Evolutionary conservation across 768 basidiomycete genomes (phyloP).

Genomic region (Daedalea quercina): DNA sequence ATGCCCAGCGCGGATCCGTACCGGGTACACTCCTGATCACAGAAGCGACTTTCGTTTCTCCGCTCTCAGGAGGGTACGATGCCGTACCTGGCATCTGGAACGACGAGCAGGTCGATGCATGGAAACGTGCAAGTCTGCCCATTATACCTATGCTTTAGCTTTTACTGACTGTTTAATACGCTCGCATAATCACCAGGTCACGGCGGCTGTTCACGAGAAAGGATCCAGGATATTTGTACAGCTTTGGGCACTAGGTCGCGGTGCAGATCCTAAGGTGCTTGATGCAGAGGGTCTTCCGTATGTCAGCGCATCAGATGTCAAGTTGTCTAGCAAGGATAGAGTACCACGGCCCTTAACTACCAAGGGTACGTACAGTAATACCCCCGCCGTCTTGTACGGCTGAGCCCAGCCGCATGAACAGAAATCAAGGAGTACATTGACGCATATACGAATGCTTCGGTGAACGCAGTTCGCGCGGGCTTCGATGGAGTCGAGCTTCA

Average conservation of each 20-base stretch:
- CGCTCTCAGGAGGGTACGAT: conserved; percentile 39
- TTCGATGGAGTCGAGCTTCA: conserved; percentile 25
- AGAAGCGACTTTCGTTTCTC: conserved; percentile 50
- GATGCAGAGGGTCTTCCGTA: conserved; percentile 21
- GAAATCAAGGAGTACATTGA: no score
- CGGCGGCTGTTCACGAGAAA: conserved; percentile 48
- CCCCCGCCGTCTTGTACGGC: neutral
- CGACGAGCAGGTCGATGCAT: conserved; percentile 45
- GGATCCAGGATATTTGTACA: conserved; percentile 49
- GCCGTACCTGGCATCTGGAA: conserved; percentile 61
- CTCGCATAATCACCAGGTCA: conserved; percentile 30
- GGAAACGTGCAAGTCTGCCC: conserved; percentile 40
- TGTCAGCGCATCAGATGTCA: conserved; percentile 11
- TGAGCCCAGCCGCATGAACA: neutral
- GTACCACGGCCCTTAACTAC: conserved; percentile 18
- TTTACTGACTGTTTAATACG: neutral
- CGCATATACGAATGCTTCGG: conserved; percentile 13
- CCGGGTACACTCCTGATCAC: conserved; percentile 51
- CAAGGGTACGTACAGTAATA: conserved; percentile 19
- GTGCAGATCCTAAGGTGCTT: conserved; percentile 22
- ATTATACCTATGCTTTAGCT: neutral
- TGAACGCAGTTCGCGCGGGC: conserved; percentile 23
- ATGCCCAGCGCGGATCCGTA: conserved; percentile 32
- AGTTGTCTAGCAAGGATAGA: conserved; percentile 10
- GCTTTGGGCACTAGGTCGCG: conserved; percentile 51